Percentiles rank a stretch among this genome's conserved stretches.
Evolutionary conservation across 805 yeast species (phyloP).

Genomic region (Lachancea meyersii): DNA sequence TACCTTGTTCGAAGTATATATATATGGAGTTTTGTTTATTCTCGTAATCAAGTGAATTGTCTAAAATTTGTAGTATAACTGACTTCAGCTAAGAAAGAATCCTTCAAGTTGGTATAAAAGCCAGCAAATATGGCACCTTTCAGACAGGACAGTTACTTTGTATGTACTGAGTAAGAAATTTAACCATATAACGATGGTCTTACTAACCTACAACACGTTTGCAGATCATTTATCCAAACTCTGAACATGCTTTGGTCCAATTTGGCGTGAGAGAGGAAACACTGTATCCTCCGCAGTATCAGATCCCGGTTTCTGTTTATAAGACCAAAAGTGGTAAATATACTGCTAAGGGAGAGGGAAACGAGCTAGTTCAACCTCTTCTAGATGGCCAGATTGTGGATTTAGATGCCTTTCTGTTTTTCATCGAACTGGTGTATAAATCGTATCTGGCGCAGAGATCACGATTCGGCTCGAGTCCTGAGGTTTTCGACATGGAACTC

Average conservation of each 20-base stretch:
- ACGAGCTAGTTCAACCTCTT: slow-evolving; percentile 55
- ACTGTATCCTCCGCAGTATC: slow-evolving; percentile 66
- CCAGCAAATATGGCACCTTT: slow-evolving; percentile 25
- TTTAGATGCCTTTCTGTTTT: slow-evolving; percentile 62
- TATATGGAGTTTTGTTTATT: neutral
- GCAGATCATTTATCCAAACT: slow-evolving; percentile 70
- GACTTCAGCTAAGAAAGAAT: too few species aligned
- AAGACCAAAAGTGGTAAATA: slow-evolving; percentile 29
- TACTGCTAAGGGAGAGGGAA: slow-evolving; percentile 31
- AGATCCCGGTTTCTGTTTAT: slow-evolving; percentile 74
- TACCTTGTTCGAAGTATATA: neutral
- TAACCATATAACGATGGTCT: neutral
- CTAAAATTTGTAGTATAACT: too few species aligned
- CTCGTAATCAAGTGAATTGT: neutral
- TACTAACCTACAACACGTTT: slow-evolving; percentile 15
- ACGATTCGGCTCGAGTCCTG: slow-evolving; percentile 19
- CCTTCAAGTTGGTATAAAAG: too few species aligned
- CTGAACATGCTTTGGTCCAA: slow-evolving; percentile 64
- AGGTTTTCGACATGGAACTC: slow-evolving; percentile 25
- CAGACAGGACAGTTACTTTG: slow-evolving; percentile 28
- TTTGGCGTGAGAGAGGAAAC: slow-evolving; percentile 63
- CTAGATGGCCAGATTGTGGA: slow-evolving; percentile 57
- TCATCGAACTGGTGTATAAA: slow-evolving; percentile 42
- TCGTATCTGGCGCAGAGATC: slow-evolving; percentile 36
- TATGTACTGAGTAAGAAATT: slow-evolving; percentile 9